Conservation (phyloP, 1,284 basidiomycete genomes). For the Cystobasidiaceae sp. region DNA sequence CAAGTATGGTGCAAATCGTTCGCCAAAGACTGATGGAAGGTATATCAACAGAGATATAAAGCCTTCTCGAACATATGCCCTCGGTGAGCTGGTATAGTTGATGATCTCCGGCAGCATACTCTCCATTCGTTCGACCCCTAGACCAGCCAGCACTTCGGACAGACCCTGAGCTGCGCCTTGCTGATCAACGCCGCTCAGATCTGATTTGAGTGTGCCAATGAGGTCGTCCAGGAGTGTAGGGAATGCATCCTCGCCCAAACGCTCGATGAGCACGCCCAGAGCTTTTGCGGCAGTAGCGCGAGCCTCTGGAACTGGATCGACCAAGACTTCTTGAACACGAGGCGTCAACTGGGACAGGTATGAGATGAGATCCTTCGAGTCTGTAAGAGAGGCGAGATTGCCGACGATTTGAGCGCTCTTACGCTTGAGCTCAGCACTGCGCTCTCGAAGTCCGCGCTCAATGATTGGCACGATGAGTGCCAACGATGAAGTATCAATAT, state of each 20-base stretch:
- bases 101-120: conserved; percentile 91
- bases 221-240: conserved; percentile 90
- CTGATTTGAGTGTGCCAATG: conserved; percentile 81
- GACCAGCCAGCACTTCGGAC: conserved; percentile 87
- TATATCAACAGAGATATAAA: conserved; percentile 98
- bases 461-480: conserved; percentile 94
- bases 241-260: conserved; percentile 91
- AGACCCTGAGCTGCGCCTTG: conserved; percentile 93
- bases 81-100: conserved; percentile 78
- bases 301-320: conserved; percentile 63
- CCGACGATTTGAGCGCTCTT: conserved; percentile 96
- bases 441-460: conserved; percentile 85
- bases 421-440: conserved; percentile 88
- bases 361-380: conserved; percentile 94
- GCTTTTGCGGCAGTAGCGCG: conserved; percentile 95
- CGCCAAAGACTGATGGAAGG: conserved; percentile 91
- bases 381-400: conserved; percentile 74
- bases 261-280: conserved; percentile 92
- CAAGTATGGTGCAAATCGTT: conserved; percentile 90
- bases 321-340: conserved; percentile 83
- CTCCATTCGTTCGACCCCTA: conserved; percentile 96
- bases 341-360: conserved; percentile 85
- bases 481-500: conserved; percentile 96
- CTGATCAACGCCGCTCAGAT: conserved; percentile 94
- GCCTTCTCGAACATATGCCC: conserved; percentile 90